Percentiles rank a stretch among this genome's conserved stretches.
phyloP scores from a whole-genome alignment of 2,329 filamentous ascomycete species.

The Nothomitra cinnamomea region DNA sequence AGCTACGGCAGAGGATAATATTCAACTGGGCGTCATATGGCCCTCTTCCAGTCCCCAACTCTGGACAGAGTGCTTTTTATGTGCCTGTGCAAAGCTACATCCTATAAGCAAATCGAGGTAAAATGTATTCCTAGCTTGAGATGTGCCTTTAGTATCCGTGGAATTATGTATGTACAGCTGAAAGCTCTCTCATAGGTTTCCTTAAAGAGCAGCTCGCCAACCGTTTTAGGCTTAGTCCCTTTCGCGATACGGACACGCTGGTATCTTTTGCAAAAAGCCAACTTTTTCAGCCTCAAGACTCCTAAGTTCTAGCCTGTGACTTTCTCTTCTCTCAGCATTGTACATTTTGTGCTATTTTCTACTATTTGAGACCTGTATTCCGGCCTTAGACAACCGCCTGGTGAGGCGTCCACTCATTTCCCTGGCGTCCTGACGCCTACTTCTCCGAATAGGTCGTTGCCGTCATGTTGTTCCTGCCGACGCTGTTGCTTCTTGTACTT shows the following conservation, averaged over 20 bases:
- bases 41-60: too few species aligned
- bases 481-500: constrained; percentile 25
- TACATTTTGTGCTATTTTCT: neutral
- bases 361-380: neutral
- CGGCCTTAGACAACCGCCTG: neutral
- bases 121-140: too few species aligned
- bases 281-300: constrained; percentile 2
- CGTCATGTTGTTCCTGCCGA: constrained; percentile 26
- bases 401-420: neutral
- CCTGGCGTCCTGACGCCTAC: neutral
- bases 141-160: too few species aligned
- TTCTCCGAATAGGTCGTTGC: neutral
- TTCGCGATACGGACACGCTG: constrained; percentile 3
- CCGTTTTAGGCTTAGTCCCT: neutral
- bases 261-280: neutral
- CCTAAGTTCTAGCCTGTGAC: neutral
- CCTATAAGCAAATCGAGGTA: too few species aligned
- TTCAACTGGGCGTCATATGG: too few species aligned
- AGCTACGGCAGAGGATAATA: too few species aligned
- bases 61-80: too few species aligned
- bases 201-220: too few species aligned
- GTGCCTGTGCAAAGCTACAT: too few species aligned
- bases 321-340: neutral
- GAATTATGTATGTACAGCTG: too few species aligned
- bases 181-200: too few species aligned